Evolutionary conservation across 1,284 basidiomycete genomes (phyloP).

Genomic region (Marasmius oreades): DNA sequence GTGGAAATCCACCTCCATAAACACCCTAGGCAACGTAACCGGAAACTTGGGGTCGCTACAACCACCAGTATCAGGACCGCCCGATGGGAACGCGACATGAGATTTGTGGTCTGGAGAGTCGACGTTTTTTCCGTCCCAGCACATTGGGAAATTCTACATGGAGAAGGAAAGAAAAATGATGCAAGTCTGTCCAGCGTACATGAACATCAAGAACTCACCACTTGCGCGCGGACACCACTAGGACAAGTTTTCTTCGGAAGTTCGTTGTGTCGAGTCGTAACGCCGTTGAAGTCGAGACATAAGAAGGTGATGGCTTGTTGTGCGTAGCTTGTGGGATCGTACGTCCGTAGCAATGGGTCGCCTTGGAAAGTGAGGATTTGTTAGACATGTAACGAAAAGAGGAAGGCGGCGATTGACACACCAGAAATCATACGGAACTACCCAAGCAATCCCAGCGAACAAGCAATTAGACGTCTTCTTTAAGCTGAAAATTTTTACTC

Average conservation of each 20-base stretch:
- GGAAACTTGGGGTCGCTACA: slow-evolving; percentile 41
- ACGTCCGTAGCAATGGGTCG: slow-evolving; percentile 29
- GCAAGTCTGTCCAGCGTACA: neutral
- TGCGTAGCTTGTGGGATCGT: slow-evolving; percentile 31
- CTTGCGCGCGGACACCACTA: slow-evolving; percentile 37
- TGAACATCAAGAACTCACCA: slow-evolving; percentile 23
- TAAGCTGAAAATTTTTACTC: slow-evolving; percentile 7
- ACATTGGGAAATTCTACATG: slow-evolving; percentile 34
- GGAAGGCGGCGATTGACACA: neutral
- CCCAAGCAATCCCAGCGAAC: neutral
- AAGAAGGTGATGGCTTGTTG: slow-evolving; percentile 39
- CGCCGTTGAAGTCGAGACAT: slow-evolving; percentile 36
- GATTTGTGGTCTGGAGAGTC: slow-evolving; percentile 42
- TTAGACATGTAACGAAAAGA: neutral
- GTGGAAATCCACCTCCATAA: slow-evolving; percentile 34
- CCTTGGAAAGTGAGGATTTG: slow-evolving; percentile 16
- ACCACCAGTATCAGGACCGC: slow-evolving; percentile 41
- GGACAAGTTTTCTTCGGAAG: slow-evolving; percentile 31
- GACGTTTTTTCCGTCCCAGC: slow-evolving; percentile 40
- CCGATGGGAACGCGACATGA: slow-evolving; percentile 40
- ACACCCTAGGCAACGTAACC: slow-evolving; percentile 39
- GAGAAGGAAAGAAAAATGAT: neutral
- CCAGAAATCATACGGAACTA: slow-evolving; percentile 37
- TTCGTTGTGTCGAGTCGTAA: slow-evolving; percentile 19
- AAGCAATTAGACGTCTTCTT: neutral